Base-by-base conservation (phyloP, 768 basidiomycete species). In the Podaxis sp. region DNA sequence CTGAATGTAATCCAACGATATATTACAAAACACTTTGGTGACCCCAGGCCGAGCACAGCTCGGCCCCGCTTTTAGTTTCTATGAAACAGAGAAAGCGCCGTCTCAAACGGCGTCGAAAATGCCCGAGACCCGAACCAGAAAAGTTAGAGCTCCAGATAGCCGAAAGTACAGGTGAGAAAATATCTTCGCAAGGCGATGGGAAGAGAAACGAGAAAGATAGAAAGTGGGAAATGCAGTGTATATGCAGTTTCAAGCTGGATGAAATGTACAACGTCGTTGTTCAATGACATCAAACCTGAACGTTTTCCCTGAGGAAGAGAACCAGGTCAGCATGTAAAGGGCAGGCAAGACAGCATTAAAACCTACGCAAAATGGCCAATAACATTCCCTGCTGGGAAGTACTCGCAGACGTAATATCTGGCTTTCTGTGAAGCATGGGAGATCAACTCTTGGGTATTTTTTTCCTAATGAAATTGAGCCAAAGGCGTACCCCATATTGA, bases 321-420 rank as follows among this genome's bases (percentile, higher is more conserved):
- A 56, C 40, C 29, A 41, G 27, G 38, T 43, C 9, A 43, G 37
- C 3, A 50, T 36, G 27, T 17, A 29, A 49, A 54, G 19, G 43
- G 37, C 43, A 17, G 27, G 22, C 9, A 49, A 50, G 17, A 29
- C 7, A 38, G 19, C 9, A 46, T 33, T n/a, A 40, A 52, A 57
- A 82, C 87, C 67, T 72, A 88, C 87, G 72, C 71, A 66, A 88
- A 90, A 59, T 81, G 66, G 36, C 87, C 87, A 22, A 79, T 77
- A 66, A 91, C 77, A 72, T 91, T 91, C 50, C 89, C 89, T 47
- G 80, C 77, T 11, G 80, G 78, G 36, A 73, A 81, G 70, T 91
- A 90, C 74, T 91, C 87, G 76, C 89, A 91, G 29, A 90, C 89
- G 66, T 78, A 82, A 73, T 72, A 90, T 50, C 83, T 77, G 22